Base-by-base conservation (phyloP, 257 asterid species). In the Agastache rugosa region DNA sequence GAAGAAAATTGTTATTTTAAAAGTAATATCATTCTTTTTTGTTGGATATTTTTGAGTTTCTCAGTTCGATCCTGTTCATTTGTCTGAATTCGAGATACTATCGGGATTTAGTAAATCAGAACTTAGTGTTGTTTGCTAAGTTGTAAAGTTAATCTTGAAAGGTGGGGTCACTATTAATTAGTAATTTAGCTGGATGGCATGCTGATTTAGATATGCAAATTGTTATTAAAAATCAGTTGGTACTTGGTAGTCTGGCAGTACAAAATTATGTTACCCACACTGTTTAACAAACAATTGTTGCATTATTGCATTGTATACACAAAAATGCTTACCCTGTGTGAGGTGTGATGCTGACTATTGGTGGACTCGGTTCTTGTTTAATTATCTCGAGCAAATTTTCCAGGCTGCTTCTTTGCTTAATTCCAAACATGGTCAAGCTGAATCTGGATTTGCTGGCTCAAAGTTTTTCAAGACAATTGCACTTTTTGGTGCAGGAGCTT, bases 401-500 rank as follows among this genome's bases (percentile, higher is more conserved):
- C 81, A 83, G 85, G 78, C 62, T 70, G 63, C 81, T 29, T 74
- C 78, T 39, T n/a, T 37, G 51, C 75, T 80, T 80, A 63, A 67
- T 66, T 67, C 76, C 42, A 80, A 82, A 63, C 77, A 72, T 69
- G 89, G 72, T 31, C 82, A 71, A 67, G 86, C 63, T 55, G 86
- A 77, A 75, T 17, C 70, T 61, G 72, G 76, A 17, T 82, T 83
- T 61, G 63, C 78, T 42, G 84, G 85, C 69, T 67, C 76, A 23
- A 78, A 87, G 63, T 80, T 85, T 61, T 61, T 84, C 62, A 85
- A 75, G 66, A 68, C 83, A 71, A 64, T 89, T 71, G 83, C 89
- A 55, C 81, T 84, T 73, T 53, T 85, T 59, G 89, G 96, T 67
- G 92, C 88, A 35, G 89, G 89, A 70, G 82, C 88, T 44, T 80